These are phyloP conservation scores for Dalbergia cultrata DNA, from an alignment of 306 rosid species.

Conservation along the genomic window DNA sequence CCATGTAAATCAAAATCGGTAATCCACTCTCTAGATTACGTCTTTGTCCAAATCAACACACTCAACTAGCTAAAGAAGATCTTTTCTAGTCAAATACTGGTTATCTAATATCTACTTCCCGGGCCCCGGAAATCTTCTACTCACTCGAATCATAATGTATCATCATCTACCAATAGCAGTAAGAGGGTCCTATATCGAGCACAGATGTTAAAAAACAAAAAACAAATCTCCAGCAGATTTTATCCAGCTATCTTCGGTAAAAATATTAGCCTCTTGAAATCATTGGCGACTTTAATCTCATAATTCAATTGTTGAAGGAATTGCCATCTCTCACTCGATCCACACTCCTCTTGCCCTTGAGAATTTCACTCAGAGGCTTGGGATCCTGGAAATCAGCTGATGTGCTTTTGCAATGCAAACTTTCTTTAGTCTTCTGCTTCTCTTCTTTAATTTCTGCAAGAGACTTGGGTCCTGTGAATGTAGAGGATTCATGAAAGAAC, in stretches of 20 bases:
- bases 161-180: conserved; percentile 16
- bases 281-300: conserved; percentile 20
- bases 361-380: conserved; percentile 71
- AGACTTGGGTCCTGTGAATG: conserved; percentile 77
- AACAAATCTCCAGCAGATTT: conserved; percentile 21
- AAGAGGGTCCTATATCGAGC: conserved; percentile 23
- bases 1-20: conserved; percentile 17
- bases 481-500: conserved; percentile 38
- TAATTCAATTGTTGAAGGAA: conserved; percentile 41
- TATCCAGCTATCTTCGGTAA: conserved; percentile 27
- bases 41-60: conserved; percentile 36
- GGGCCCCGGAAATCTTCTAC: conserved; percentile 32
- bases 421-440: conserved; percentile 56
- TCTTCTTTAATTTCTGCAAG: conserved; percentile 79
- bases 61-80: conserved; percentile 17
- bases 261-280: conserved; percentile 16
- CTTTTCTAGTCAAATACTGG: conserved; percentile 26
- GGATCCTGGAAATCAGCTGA: conserved; percentile 68
- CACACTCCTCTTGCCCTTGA: conserved; percentile 60
- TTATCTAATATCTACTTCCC: conserved; percentile 44
- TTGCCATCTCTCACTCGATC: conserved; percentile 43
- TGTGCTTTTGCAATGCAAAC: conserved; percentile 40
- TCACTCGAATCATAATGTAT: conserved; percentile 23
- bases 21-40: conserved; percentile 35
- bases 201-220: background rate